Evolutionary conservation across 2,329 filamentous ascomycete species (phyloP), one percentile per base, ranked within the genome.

Genomic region (Periglandula ipomoeae): DNA sequence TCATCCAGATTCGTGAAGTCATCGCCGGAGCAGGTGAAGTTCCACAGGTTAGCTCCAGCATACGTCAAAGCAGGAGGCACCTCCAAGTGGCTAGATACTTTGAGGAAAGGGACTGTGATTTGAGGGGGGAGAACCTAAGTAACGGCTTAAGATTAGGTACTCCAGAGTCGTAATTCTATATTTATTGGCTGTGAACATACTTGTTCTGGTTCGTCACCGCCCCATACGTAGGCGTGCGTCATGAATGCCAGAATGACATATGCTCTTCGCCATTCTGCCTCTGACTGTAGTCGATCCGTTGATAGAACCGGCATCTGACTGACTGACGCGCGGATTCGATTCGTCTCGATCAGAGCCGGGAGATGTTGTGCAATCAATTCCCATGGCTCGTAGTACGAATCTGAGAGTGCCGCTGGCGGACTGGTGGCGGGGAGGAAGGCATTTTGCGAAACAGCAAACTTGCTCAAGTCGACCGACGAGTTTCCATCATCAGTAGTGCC

Each of bases 41-140:
- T 97, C 90, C 90, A 97, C 11, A 97, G 74, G 56, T 87, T 89
- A 30, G 91, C 73, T 1, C 79, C 87, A 1, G 91, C 87, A 60
- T 95, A 97, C 10, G 90, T 94, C n/a, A 89, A 86, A 0, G 94
- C 87, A 1, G 89, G 85, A 1, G 89, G 90, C 1, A 96, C 74
- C 52, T 90, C 85, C 6, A 96, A 78, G 56, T 84, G 81, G 11
- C 75, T 67, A 48, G 88, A 89, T 9, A 88, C 77, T 42, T 76
- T 61, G 41, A 93, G 74, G 51, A 95, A 83, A 0, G 91, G 91
- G 1, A 89, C 71, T 0, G 88, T 84, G 49, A 97, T 76, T 45
- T 84, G 71, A 0, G 87, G 82, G 1, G 91, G 91, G 1, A 96
- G 67, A 11, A 73, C 60, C 79, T 83, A 3, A 4, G 9, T 13